Base-by-base conservation (phyloP, 2,329 filamentous ascomycete genomes). In the Aspergillus neotritici region DNA sequence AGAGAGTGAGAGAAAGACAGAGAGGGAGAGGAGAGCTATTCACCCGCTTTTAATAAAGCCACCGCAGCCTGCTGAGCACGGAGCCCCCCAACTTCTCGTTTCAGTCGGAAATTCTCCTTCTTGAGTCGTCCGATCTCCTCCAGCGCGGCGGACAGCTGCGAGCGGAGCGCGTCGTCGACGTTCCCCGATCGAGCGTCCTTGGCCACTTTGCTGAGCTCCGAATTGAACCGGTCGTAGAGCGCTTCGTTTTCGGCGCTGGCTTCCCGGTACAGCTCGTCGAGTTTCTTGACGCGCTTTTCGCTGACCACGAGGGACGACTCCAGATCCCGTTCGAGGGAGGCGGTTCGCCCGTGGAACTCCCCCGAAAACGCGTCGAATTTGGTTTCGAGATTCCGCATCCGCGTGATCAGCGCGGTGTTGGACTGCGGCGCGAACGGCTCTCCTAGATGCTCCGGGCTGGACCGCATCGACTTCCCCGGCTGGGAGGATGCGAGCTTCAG, bases 241-340 rank as follows among this genome's bases (percentile, higher is more conserved):
- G 91, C 79, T 68, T 96, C 90, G 56, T 96, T 97, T 71, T 97
- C 91, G 0, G 87, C 86, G 55, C 83, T 88, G 12, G 83, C 80
- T 60, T 95, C 88, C 52, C 87, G 86, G 69, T 94, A 94, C 40
- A 95, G 72, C 66, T 94, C 86, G 62, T 96, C 90, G 41, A 96
- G 80, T 32, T 85, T 84, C 55, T 83, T 85, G 46, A 84, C 83
- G 56, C 93, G 90, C 46, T 77, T 78, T 62, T 96, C 89, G 11
- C 80, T 82, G 2, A 87, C 81, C 55, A 80, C 76, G 11, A 95
- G 73, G 1, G 82, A 83, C 14, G 73, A 79, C 33, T 87, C 81
- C 53, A 94, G 71, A 52, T 94, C 88, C 25, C 72, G 73, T 48
- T 85, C 80, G 39, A 94, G 75, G 4, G 74, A 69, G 6, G 76